These are phyloP conservation scores for Populus nigra DNA, from an alignment of 345 rosid species.

Conservation along the genomic window DNA sequence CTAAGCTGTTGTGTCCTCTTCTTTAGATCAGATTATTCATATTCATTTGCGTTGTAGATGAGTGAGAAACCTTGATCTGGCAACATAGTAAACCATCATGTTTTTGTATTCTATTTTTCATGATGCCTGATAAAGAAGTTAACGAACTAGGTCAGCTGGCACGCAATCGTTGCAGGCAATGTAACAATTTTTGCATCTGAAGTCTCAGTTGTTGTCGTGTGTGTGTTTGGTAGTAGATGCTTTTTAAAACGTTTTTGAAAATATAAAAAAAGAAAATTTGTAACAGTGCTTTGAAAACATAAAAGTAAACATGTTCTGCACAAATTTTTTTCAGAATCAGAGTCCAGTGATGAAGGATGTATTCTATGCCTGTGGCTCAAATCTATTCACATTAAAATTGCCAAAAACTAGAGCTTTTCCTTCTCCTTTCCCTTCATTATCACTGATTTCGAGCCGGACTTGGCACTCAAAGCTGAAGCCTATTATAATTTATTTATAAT, in stretches of 20 bases:
- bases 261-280: too few species aligned
- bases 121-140: not conserved
- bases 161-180: not conserved
- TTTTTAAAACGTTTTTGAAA: too few species aligned
- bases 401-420: not conserved
- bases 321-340: not conserved
- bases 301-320: not conserved
- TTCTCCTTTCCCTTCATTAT: not conserved
- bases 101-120: not conserved
- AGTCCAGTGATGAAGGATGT: not conserved
- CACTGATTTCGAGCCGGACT: not conserved
- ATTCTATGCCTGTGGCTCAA: too few species aligned
- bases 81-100: not conserved
- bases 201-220: not conserved
- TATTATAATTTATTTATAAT: not conserved
- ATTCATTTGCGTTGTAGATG: conserved; percentile 16
- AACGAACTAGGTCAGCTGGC: not conserved
- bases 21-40: conserved; percentile 20
- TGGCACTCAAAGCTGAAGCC: not conserved
- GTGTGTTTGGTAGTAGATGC: too few species aligned
- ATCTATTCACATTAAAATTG: not conserved
- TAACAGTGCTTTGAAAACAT: too few species aligned
- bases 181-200: not conserved
- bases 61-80: not conserved
- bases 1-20: conserved; percentile 4